A percentile compares a stretch with the other conserved stretches of the same genome.
These are phyloP conservation scores for Nitzschia sp. DNA, from an alignment of 108 stramenopile genomes.

Conservation along the genomic window DNA sequence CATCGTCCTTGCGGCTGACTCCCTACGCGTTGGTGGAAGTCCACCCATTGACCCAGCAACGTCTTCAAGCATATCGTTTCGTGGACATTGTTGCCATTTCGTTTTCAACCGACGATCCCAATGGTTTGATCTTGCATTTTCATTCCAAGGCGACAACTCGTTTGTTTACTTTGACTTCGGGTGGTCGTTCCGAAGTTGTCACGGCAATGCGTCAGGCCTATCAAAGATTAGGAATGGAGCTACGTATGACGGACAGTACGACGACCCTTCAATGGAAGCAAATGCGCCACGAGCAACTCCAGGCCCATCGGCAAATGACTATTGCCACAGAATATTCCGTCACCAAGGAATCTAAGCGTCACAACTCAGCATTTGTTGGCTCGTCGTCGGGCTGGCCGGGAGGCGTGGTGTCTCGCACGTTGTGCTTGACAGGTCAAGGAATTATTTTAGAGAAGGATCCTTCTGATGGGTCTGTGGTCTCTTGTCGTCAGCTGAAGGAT, in stretches of 20 bases:
- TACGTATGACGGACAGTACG: constrained; percentile 34
- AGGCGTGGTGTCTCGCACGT: constrained; percentile 43
- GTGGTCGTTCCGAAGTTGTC: constrained; percentile 34
- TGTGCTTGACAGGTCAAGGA: constrained; percentile 47
- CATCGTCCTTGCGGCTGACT: constrained; percentile 37
- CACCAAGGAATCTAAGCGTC: constrained; percentile 47
- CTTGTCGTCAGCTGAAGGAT: constrained; percentile 38
- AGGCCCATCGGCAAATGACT: constrained; percentile 18
- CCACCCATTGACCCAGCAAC: constrained; percentile 17
- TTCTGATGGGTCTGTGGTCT: constrained; percentile 41
- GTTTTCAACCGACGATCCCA: constrained; percentile 47
- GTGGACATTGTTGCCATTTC: constrained; percentile 43
- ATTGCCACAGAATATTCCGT: constrained; percentile 50
- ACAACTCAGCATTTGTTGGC: constrained; percentile 43
- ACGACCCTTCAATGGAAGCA: constrained; percentile 42
- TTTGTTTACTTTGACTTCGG: constrained; percentile 43
- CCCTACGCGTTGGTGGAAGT: constrained; percentile 57
- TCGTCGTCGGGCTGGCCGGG: constrained; percentile 38
- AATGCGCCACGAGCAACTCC: constrained; percentile 21
- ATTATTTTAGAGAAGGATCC: constrained; percentile 53
- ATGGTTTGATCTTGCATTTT: constrained; percentile 47
- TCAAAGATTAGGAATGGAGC: constrained; percentile 38
- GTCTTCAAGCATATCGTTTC: constrained; percentile 51
- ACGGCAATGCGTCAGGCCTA: constrained; percentile 37
- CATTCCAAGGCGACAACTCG: constrained; percentile 26